Evolutionary conservation across 202 grass and related monocot genomes (phyloP).

Genomic region (Setaria italica): DNA sequence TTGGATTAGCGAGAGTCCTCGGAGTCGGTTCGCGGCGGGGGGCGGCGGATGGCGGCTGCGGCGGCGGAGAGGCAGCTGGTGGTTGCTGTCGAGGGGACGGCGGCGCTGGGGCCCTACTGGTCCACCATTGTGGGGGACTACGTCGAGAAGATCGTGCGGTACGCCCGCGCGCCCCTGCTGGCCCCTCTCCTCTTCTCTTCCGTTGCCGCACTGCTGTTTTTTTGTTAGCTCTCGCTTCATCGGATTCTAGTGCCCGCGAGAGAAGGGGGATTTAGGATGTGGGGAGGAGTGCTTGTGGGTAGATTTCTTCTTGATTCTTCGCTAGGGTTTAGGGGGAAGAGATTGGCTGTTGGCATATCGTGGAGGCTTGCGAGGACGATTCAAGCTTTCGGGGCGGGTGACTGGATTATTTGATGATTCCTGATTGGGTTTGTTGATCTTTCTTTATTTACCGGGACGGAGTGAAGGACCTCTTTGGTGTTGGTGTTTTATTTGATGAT

Average conservation of each 20-base stretch:
- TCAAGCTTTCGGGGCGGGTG: neutral
- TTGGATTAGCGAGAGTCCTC: neutral
- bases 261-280: neutral
- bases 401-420: neutral
- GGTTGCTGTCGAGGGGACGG: constrained; percentile 74
- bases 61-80: constrained; percentile 63
- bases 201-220: neutral
- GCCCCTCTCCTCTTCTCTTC: neutral
- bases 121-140: constrained; percentile 64
- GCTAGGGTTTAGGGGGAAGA: constrained; percentile 37
- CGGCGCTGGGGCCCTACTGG: constrained; percentile 83
- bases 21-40: neutral
- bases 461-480: neutral
- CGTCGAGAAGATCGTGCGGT: constrained; percentile 97
- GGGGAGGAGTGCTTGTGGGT: neutral
- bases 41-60: constrained; percentile 18
- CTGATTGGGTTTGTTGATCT: neutral
- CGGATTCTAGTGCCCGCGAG: neutral
- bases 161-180: neutral
- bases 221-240: neutral
- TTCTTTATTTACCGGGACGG: neutral
- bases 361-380: neutral
- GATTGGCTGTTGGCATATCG: neutral
- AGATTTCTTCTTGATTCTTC: constrained; percentile 6
- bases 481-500: constrained; percentile 10